Conservation (phyloP, 257 asterid species). For the Solanum rostratum region DNA sequence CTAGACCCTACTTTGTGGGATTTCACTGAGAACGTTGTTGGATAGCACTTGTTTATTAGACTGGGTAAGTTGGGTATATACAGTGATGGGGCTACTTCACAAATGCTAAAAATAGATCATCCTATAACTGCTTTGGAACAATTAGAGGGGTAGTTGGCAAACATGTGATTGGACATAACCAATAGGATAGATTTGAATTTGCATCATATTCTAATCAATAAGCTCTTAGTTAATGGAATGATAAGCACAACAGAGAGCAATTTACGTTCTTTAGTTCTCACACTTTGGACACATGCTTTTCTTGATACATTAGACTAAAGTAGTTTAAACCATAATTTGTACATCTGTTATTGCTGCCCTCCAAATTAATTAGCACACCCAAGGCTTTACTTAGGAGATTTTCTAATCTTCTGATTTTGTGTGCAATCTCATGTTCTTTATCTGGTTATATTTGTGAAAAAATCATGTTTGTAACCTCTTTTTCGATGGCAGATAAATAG, state of each 20-base stretch:
- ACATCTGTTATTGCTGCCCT: not conserved
- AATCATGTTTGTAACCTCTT: not conserved
- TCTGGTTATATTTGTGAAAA: not conserved
- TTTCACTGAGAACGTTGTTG: too few relatives aligned
- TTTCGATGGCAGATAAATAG: not conserved
- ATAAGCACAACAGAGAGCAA: not conserved
- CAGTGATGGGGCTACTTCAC: not conserved
- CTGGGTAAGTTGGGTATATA: not conserved
- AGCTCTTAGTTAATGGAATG: not conserved
- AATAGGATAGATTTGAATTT: not conserved
- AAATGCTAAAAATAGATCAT: not conserved
- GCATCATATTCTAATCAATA: not conserved
- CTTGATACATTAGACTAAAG: not conserved
- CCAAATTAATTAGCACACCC: not conserved
- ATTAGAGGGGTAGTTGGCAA: not conserved
- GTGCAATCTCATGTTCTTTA: not conserved
- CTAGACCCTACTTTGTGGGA: too few relatives aligned
- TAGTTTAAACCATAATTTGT: not conserved
- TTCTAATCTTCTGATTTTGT: not conserved
- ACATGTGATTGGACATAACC: not conserved
- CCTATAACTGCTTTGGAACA: not conserved
- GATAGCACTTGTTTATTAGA: not conserved
- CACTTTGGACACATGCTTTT: not conserved
- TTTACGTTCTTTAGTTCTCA: not conserved
- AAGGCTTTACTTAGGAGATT: not conserved